phyloP scores from a whole-genome alignment of 2,329 filamentous ascomycete genomes.

The Neopestalotiopsis sp. region DNA sequence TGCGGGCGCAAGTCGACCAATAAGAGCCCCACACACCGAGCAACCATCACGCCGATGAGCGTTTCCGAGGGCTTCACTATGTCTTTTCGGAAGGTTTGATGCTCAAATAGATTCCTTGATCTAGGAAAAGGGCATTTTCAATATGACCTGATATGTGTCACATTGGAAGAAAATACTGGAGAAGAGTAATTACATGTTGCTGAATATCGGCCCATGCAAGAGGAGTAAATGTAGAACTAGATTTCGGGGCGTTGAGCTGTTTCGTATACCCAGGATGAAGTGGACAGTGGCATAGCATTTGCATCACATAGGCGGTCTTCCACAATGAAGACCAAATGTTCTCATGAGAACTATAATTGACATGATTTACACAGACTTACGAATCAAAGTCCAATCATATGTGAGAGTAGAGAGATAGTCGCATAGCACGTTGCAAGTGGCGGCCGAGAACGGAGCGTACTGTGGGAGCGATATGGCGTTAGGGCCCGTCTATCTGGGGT shows the following conservation, averaged over 20 bases:
- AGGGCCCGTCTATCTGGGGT: not conserved
- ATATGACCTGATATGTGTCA: too few species aligned
- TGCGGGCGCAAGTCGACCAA: not conserved
- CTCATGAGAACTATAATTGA: not conserved
- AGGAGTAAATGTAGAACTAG: not conserved
- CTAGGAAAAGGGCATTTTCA: too few species aligned
- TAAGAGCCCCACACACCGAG: not conserved
- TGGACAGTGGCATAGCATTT: not conserved
- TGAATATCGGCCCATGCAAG: not conserved
- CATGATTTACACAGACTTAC: too few species aligned
- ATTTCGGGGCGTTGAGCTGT: not conserved
- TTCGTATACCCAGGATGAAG: conserved; percentile 12
- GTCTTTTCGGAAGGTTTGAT: too few species aligned
- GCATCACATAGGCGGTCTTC: not conserved
- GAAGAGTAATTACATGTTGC: not conserved
- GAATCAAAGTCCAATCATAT: not conserved
- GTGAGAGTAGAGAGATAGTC: not conserved
- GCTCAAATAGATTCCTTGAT: too few species aligned
- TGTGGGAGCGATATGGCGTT: not conserved
- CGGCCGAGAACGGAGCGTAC: not conserved
- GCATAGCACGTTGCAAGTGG: not conserved
- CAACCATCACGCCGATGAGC: not conserved
- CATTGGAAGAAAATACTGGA: too few species aligned
- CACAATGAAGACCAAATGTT: not conserved
- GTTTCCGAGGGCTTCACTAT: not conserved